Base-by-base conservation (phyloP, 306 rosid genomes). In the Prosopis cineraria region DNA sequence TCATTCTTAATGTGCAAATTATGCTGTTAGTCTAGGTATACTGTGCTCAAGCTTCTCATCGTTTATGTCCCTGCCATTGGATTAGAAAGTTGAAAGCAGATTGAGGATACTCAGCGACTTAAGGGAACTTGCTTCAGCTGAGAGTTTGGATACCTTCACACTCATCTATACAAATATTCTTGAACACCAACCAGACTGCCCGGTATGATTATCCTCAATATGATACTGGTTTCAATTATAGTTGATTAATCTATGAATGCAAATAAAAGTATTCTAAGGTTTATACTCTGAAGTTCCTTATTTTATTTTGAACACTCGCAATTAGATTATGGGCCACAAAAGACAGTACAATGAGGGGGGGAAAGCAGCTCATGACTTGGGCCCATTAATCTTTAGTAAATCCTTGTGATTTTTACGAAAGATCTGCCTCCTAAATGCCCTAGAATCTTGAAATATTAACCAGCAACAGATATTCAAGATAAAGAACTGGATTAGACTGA, bases 101-200 rank as follows among this genome's bases (percentile, higher is more conserved):
- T 88, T 93, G 63, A 89, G 93, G 64, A 83, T 87, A 71, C 88
- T 95, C 62, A 70, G 96, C 63, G 97, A 95, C 85, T 84, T 95
- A 80, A 91, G 96, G 85, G 98, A 93, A 78, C 99, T 95, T 82
- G 99, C 98, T 71, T 93, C 99, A 41, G 98, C 99, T 16, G 97
- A 93, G 90, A 93, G 98, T 87, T 82, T 91, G 82, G 99, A 95
- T 86, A 80, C 90, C 43, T 93, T 95, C 78, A 91, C 97, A 1
- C 96, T 95, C 74, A 90, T 93, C 68, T 93, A 93, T 85, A 89
- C 97, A 74, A 95, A 93, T 85, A 93, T 95, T 74, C 98, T 95
- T 14, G 96, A 95, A 78, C 99, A 95, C 80, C 99, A 93, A 75
- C 99, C 98, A 8, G 99, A 95, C 77, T 95, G 99, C 86, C 98